phyloP scores from a whole-genome alignment of 2,329 filamentous ascomycete genomes.

The Talaromyces rugulosus region DNA sequence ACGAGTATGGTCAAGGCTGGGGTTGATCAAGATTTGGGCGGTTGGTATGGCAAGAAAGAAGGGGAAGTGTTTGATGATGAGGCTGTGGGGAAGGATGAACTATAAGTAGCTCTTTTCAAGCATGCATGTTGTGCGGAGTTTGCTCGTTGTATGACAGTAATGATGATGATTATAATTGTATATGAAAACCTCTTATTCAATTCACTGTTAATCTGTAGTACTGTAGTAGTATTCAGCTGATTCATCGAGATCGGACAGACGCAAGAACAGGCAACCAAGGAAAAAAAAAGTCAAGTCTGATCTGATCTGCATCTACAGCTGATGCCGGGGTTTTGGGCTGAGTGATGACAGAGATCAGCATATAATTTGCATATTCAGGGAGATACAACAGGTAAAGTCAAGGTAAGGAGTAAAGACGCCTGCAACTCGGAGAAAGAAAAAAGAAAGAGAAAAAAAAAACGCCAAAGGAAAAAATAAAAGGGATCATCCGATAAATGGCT shows the following conservation, averaged over 20 bases:
- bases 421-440: not conserved
- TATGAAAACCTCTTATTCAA: not conserved
- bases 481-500: constrained; percentile 2
- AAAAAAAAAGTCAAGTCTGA: too few species aligned
- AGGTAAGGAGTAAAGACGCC: not conserved
- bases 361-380: not conserved
- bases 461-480: not conserved
- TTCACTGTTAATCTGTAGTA: not conserved
- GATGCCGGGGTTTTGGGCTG: too few species aligned
- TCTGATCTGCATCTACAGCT: too few species aligned
- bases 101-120: constrained; percentile 13
- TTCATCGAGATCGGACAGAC: too few species aligned
- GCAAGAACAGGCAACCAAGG: too few species aligned
- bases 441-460: not conserved
- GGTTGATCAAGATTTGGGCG: constrained; percentile 34
- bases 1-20: constrained; percentile 54
- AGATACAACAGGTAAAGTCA: not conserved
- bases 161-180: too few species aligned
- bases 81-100: constrained; percentile 18
- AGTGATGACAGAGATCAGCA: not conserved
- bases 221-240: not conserved
- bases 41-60: constrained; percentile 36
- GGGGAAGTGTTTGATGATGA: constrained; percentile 3
- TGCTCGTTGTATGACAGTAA: too few species aligned
- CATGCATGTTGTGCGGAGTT: too few species aligned